Evolutionary conservation across 495 filamentous ascomycete species (phyloP), one percentile per base, ranked within the genome.

Genomic region (Aspergillus carlsbadensis): DNA sequence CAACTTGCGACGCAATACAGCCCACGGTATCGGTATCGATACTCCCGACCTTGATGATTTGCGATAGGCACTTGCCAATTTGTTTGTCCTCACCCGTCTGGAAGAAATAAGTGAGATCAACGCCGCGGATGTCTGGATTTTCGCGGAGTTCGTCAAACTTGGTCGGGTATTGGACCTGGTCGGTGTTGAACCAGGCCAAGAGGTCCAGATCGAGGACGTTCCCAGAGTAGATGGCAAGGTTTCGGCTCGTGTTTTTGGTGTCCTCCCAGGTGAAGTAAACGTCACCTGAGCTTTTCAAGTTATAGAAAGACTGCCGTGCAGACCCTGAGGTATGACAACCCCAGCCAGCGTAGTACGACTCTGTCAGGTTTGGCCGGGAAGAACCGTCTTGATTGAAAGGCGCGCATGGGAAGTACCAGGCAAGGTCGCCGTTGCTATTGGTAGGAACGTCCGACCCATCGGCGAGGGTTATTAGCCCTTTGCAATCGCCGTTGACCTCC

Each of bases 211-310:
- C 95, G 26, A 98, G 77, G 7, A 99, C 95, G 60, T 89, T 91
- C 33, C 94, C 93, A 17, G 90, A 92, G 69, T 96, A 99, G 5
- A 98, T 87, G 44, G 95, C 85, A 18, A 98, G 78, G 62, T 97
- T 97, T 33, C 95, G 84, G 21, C 87, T 89, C 55, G 73, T 83
- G 67, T 99, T 99, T 66, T 84, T 90, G 52, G 97, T 84, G 60
- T 98, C 94, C 31, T 91, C 86, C 95, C 95, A 99, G 0, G 90
- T 96, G 71, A 87, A 99, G 70, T 92, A 98, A 10, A 99, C 95
- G 47, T 89, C 83, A 1, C 90, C 86, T 1, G 79, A 74, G 35
- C 74, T 81, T 3, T 56, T 34, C 45, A 92, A 69, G 10, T 62
- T 62, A 67, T 96, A 98, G 72, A 96, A 99, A 0, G 81, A 67